A percentile compares a stretch with the other conserved stretches of the same genome.
phyloP scores from a whole-genome alignment of 345 rosid genomes.

The Eutrema yunnanense region DNA sequence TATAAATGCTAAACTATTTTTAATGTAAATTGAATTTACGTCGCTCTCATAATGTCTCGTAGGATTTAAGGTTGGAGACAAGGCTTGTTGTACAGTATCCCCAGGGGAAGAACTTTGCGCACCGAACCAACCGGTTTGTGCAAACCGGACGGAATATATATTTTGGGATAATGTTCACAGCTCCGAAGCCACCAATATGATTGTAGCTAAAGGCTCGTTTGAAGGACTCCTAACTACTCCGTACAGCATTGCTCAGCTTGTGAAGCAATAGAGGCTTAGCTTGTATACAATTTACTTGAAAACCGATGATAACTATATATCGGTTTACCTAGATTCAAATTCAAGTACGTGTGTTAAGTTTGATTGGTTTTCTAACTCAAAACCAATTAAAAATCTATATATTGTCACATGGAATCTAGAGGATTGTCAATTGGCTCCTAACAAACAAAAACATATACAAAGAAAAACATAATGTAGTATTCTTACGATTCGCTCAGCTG shows the following conservation, averaged over 20 bases:
- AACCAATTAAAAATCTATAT: too few species aligned
- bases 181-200: constrained; percentile 30
- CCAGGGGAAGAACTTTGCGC: constrained; percentile 27
- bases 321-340: too few species aligned
- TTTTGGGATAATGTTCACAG: constrained; percentile 51
- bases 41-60: neutral
- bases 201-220: constrained; percentile 21
- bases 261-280: constrained; percentile 5
- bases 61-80: constrained; percentile 27
- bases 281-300: neutral
- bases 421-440: too few species aligned
- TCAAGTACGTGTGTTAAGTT: too few species aligned
- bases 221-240: constrained; percentile 6
- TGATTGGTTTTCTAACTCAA: too few species aligned
- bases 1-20: neutral
- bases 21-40: neutral
- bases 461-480: too few species aligned
- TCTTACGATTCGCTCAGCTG: too few species aligned
- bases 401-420: too few species aligned
- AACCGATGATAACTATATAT: neutral
- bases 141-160: constrained; percentile 17
- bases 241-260: constrained; percentile 15
- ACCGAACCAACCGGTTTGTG: constrained; percentile 29
- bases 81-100: constrained; percentile 20
- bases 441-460: too few species aligned